These are phyloP conservation scores for Lactarius evosmus DNA, from an alignment of 768 basidiomycete genomes.

Conservation along the genomic window DNA sequence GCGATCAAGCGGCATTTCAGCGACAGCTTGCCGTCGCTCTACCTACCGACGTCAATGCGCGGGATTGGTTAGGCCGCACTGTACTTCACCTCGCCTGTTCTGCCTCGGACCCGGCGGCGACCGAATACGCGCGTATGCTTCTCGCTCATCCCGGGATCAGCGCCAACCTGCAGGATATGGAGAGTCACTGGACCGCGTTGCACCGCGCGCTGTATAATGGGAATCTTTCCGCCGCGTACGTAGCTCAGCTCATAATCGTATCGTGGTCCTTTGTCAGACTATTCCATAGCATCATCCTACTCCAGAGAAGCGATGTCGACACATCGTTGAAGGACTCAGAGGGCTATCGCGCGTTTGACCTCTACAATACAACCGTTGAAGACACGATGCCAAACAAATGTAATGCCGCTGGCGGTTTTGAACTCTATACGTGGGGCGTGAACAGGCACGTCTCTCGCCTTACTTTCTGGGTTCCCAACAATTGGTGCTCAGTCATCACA, in stretches of 20 bases:
- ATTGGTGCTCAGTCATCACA: conserved; percentile 30
- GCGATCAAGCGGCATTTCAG: conserved; percentile 74
- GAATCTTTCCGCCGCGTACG: conserved; percentile 68
- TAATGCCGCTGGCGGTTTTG: conserved; percentile 36
- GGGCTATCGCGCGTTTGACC: conserved; percentile 87
- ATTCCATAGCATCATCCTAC: conserved; percentile 58
- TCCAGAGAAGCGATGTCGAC: conserved; percentile 74
- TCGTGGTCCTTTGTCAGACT: background rate
- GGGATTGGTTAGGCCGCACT: conserved; percentile 69
- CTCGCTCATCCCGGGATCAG: conserved; percentile 73
- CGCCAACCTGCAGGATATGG: conserved; percentile 75
- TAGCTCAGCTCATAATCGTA: conserved; percentile 13
- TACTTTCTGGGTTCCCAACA: background rate
- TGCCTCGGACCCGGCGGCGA: conserved; percentile 42
- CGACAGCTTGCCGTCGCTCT: conserved; percentile 48
- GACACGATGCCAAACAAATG: conserved; percentile 22
- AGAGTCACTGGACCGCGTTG: conserved; percentile 89
- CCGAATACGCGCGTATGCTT: conserved; percentile 76
- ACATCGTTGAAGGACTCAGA: conserved; percentile 73
- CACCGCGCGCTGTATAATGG: conserved; percentile 84
- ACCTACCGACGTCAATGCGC: conserved; percentile 60
- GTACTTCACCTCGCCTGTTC: conserved; percentile 80
- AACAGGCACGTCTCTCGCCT: conserved; percentile 41
- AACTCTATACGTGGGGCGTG: conserved; percentile 84
- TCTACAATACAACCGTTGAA: conserved; percentile 59